A percentile compares a stretch with the other conserved stretches of the same genome.
Evolutionary conservation across 257 asterid genomes (phyloP).

Genomic region (Gentiana macrophylla): DNA sequence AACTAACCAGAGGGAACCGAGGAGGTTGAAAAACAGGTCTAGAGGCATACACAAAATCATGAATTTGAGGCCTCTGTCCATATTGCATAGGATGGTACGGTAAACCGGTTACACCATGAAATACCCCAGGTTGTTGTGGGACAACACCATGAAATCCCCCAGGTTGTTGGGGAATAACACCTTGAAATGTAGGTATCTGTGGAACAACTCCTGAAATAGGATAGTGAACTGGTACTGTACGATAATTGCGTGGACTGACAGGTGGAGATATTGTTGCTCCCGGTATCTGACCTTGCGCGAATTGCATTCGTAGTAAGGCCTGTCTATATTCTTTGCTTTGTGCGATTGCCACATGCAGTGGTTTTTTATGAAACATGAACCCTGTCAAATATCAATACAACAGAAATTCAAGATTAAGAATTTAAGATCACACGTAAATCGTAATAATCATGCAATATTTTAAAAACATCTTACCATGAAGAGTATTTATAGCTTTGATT

Average conservation of each 20-base stretch:
- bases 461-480: conserved; percentile 33
- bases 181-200: conserved; percentile 40
- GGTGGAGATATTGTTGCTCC: conserved; percentile 43
- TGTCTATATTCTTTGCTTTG: conserved; percentile 84
- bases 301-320: conserved; percentile 45
- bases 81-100: conserved; percentile 50
- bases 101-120: no score
- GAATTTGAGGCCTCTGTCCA: conserved; percentile 46
- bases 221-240: conserved; percentile 37
- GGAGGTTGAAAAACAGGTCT: conserved; percentile 45
- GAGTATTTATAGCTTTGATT: conserved; percentile 43
- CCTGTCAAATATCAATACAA: conserved; percentile 33
- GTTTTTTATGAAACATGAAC: conserved; percentile 53
- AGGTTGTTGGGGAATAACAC: conserved; percentile 11
- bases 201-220: conserved; percentile 42
- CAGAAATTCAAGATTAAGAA: not conserved
- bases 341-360: conserved; percentile 69
- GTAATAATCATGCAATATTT: no score
- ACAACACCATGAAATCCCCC: no score
- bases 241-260: conserved; percentile 48
- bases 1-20: conserved; percentile 49
- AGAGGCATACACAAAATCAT: conserved; percentile 31
- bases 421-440: no score
- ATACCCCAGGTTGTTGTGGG: no score
- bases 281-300: conserved; percentile 39